Percentiles rank a stretch among this genome's conserved stretches.
Evolutionary conservation across 1,284 basidiomycete species (phyloP).

Genomic region (Pulveroboletus ridleyi): DNA sequence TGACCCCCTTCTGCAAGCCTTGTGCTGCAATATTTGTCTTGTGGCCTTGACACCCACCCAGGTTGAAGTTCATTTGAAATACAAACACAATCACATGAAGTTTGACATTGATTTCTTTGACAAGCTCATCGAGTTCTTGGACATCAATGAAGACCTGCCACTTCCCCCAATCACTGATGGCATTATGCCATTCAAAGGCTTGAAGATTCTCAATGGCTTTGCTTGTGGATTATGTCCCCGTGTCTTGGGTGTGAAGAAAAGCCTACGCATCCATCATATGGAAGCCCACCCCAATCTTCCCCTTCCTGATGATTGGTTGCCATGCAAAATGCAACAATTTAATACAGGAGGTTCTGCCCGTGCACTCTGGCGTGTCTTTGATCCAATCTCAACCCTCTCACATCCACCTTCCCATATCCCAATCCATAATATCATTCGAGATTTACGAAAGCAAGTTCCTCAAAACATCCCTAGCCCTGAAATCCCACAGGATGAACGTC

Average conservation of each 20-base stretch:
- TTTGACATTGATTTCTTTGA: background rate
- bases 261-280: background rate
- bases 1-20: background rate
- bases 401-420: background rate
- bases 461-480: background rate
- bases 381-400: background rate
- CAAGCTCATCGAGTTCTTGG: background rate
- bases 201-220: conserved; percentile 1
- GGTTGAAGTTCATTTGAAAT: background rate
- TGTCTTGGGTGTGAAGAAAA: background rate
- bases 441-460: background rate
- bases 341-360: background rate
- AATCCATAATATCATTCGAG: background rate
- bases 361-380: background rate
- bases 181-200: background rate
- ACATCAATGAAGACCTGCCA: background rate
- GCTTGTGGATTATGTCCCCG: background rate
- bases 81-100: background rate
- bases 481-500: background rate
- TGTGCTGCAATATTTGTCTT: conserved; percentile 7
- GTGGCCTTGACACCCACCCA: background rate
- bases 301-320: background rate
- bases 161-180: background rate
- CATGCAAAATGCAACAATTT: conserved; percentile 8
- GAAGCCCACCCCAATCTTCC: background rate